Base-by-base conservation (phyloP, 2,329 filamentous ascomycete species). In the Fusarium abutilonis region DNA sequence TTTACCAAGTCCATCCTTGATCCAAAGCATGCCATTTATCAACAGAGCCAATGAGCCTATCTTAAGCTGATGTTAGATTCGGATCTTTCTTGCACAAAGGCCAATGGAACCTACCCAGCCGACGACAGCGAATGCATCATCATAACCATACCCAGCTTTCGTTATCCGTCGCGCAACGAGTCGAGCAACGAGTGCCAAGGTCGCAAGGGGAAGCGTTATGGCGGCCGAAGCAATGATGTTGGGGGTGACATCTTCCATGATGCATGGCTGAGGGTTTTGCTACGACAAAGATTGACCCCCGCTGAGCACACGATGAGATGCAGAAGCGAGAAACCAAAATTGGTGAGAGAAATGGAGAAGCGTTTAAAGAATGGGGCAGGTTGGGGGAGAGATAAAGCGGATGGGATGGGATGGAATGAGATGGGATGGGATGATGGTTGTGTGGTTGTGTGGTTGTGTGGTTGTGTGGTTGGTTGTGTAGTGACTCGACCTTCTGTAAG, bases 221-320 rank as follows among this genome's bases (percentile, higher is more conserved):
- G 56, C 50, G 28, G 65, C 55, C 34, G 66, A 44, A 41, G 53
- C 64, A 60, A 69, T 67, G 55, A 66, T 65, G 34, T 63, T 59
- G 46, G 62, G 62, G 62, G 52, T 65, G 36, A 66, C 58, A 66
- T 65, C 40, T 58, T 43, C 63, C 62, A 65, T 65, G 62, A 66
- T 66, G 63, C 62, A 65, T 65, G 28, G 43, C 61, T 48, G 28
- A 41, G 45, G 31, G 44, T 42, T 32, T 59, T 26, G 9, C 36
- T 17, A 38, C 35, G 49, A 34, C 38, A 36, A 23, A 38, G 14
- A 41, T 26, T 31, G 31, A 35, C 42, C 45, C 56, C 52, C 39
- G 9, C 41, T 38, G 45, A 38, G 46, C 38, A 52, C 46, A 48
- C 38, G 35, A 36, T 45, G 40, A 47, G 13, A 44, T 56, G 41